phyloP scores from a whole-genome alignment of 306 rosid genomes.

The Crotalaria pallida region DNA sequence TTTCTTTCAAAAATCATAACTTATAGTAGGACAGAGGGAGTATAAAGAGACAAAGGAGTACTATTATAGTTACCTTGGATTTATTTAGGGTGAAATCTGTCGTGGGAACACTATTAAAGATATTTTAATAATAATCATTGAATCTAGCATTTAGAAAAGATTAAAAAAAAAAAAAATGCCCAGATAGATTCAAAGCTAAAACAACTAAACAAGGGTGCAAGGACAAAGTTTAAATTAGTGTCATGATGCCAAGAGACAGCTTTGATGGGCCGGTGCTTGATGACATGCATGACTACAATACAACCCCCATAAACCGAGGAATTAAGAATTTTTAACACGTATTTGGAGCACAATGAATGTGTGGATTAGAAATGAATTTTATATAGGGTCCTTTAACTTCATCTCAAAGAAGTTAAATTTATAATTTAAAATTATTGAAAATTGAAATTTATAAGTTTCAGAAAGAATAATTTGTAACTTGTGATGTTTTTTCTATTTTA shows the following conservation, averaged over 20 bases:
- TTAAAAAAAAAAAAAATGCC: slow-evolving; percentile 16
- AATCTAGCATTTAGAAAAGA: slow-evolving; percentile 26
- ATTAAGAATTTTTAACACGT: too few species aligned
- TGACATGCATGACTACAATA: slow-evolving; percentile 27
- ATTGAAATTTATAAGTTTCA: too few species aligned
- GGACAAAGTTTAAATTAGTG: slow-evolving; percentile 39
- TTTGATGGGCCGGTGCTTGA: slow-evolving; percentile 24
- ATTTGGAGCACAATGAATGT: too few species aligned
- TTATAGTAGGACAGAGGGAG: too few species aligned
- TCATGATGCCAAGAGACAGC: slow-evolving; percentile 41
- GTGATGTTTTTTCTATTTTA: too few species aligned
- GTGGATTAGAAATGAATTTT: too few species aligned
- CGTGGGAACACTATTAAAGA: slow-evolving; percentile 7
- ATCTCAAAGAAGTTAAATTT: too few species aligned
- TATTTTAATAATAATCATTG: slow-evolving; percentile 29
- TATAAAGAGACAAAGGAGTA: too few species aligned
- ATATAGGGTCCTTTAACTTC: too few species aligned
- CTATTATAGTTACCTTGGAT: not conserved
- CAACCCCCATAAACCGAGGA: not conserved
- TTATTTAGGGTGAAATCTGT: slow-evolving; percentile 4
- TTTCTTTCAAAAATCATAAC: too few species aligned
- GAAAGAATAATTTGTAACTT: too few species aligned
- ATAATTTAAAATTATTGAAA: too few species aligned
- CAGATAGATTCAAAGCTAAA: slow-evolving; percentile 30
- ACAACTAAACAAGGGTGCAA: slow-evolving; percentile 14